Evolutionary conservation across 208 protist species (phyloP).

Genomic region (Crithidia expoeki): DNA sequence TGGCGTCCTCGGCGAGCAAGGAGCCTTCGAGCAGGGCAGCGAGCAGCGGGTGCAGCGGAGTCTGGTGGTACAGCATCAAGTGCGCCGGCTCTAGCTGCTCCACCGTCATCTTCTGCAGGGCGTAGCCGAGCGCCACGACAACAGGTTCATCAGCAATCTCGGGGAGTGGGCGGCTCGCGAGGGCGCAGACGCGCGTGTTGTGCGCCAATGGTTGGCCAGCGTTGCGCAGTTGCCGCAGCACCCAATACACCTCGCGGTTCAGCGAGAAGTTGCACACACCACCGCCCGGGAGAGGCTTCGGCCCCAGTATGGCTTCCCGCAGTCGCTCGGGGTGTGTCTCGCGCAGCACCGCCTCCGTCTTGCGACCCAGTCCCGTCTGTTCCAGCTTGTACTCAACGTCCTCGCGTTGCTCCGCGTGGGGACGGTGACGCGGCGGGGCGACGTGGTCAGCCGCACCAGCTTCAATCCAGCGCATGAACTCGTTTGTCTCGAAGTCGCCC

Average conservation of each 20-base stretch:
- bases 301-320: constrained; percentile 44
- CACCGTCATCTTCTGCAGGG: constrained; percentile 72
- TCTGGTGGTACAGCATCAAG: constrained; percentile 88
- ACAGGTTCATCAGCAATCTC: constrained; percentile 77
- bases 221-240: constrained; percentile 74
- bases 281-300: constrained; percentile 49
- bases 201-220: constrained; percentile 81
- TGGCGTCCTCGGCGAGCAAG: constrained; percentile 54
- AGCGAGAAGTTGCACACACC: constrained; percentile 60
- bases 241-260: constrained; percentile 81
- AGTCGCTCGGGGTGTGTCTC: constrained; percentile 73
- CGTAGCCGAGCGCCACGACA: constrained; percentile 67
- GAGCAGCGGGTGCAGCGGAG: constrained; percentile 71
- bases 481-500: constrained; percentile 39
- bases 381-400: constrained; percentile 77
- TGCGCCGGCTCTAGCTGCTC: constrained; percentile 76
- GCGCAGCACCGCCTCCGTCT: constrained; percentile 41
- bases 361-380: constrained; percentile 61
- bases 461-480: constrained; percentile 82
- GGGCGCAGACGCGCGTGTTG: constrained; percentile 72
- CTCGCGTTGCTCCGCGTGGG: constrained; percentile 12
- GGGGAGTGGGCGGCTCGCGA: constrained; percentile 45
- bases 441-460: constrained; percentile 27
- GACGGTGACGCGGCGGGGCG: not conserved
- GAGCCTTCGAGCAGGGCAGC: constrained; percentile 67